Conservation (phyloP, 2,329 filamentous ascomycete species). For the Colletotrichum coccodes region DNA sequence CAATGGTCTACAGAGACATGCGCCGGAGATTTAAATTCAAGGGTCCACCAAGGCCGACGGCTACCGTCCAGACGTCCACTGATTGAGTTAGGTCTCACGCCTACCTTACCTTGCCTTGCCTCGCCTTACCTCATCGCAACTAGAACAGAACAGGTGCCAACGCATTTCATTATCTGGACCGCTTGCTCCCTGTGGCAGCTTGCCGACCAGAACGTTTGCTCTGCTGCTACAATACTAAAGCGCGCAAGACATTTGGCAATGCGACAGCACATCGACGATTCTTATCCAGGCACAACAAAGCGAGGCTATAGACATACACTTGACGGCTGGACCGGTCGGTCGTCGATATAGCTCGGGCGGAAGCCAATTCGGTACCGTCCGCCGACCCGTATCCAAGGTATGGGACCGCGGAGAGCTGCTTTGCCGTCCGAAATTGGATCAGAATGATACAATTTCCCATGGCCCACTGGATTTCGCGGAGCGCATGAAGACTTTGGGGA, state of each 20-base stretch:
- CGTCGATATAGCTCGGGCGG: slow-evolving; percentile 6
- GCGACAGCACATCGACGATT: not conserved
- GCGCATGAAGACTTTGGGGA: slow-evolving; percentile 30
- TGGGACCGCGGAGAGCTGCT: slow-evolving; percentile 28
- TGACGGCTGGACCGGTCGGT: slow-evolving; percentile 15
- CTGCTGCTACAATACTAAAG: not conserved
- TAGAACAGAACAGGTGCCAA: not conserved
- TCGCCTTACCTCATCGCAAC: not conserved
- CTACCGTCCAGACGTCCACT: not conserved
- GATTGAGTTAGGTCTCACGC: slow-evolving; percentile 13
- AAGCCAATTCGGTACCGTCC: slow-evolving; percentile 21
- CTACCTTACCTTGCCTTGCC: slow-evolving; percentile 3
- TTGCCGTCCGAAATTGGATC: slow-evolving; percentile 28
- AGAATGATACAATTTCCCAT: slow-evolving; percentile 26
- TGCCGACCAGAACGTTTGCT: not conserved
- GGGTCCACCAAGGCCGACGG: slow-evolving; percentile 6
- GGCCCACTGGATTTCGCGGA: slow-evolving; percentile 34
- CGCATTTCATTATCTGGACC: not conserved
- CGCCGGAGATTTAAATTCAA: slow-evolving; percentile 26
- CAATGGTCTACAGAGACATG: slow-evolving; percentile 15
- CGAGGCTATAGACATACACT: not conserved
- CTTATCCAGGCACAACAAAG: not conserved
- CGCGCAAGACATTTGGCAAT: not conserved
- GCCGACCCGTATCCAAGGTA: slow-evolving; percentile 22
- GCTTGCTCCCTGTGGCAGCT: slow-evolving; percentile 4